Evolutionary conservation across 2,329 filamentous ascomycete genomes (phyloP), one percentile per base, ranked within the genome.

Genomic region (Cladosporium sp.): DNA sequence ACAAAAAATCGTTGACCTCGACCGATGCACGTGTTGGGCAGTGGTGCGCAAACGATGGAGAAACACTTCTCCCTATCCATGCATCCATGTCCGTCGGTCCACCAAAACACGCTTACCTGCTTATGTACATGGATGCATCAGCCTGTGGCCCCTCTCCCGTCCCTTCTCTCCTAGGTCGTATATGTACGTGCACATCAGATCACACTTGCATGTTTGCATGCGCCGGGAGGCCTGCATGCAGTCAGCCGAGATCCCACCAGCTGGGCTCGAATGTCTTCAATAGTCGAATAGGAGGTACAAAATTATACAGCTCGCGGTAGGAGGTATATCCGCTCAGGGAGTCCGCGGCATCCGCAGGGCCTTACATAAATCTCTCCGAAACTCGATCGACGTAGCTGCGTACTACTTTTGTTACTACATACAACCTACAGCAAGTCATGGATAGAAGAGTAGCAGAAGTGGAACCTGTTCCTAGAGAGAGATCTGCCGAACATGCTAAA

Each of bases 171-270:
- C n/a, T 36, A 11, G 55, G 30, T 38, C 55, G 32, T 36, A 41
- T 41, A 58, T 41, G 55, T 58, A 58, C 55, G 55, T 58, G 55
- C 36, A 59, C 57, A 59, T 59, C 57, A 59, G 57, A 44, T 59
- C 57, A 59, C 57, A 47, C 57, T n/a, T 21, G 57, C 57, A 59
- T 59, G 34, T 41, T 24, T 41, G 34, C 55, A 11, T 18, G 55
- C 55, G 34, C 34, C 34, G 12, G 26, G 47, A 51, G 47, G n/a
- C 44, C 47, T 59, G 57, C 57, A 59, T 34, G 34, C 12, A 36
- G 57, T 59, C 57, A 59, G 57, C 36, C 57, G 34, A 30, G 57
- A 47, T 30, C 30, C 51, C 51, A 34, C 28, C 26, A 32, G 26
- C 15, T 55, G 52, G 52, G 30, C 30, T 32, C 30, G 30, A 32